These are phyloP conservation scores for Hyaloscypha variabilis DNA, from an alignment of 495 filamentous ascomycete genomes.

Conservation along the genomic window DNA sequence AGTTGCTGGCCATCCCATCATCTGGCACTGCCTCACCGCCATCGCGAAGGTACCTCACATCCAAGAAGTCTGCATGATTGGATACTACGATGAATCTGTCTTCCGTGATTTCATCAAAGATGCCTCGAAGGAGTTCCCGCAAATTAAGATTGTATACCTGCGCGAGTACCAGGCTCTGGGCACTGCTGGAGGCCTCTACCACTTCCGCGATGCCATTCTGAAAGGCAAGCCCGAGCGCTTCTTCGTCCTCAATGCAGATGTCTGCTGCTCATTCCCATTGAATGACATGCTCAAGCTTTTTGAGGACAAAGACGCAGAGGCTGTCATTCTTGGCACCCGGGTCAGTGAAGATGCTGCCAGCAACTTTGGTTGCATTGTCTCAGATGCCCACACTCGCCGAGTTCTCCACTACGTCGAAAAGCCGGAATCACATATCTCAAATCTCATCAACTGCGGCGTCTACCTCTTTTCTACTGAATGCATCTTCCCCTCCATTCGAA, in stretches of 20 bases:
- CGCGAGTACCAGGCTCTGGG: conserved; percentile 97
- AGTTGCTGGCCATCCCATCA: conserved; percentile 96
- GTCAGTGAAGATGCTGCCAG: conserved; percentile 89
- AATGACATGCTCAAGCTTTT: conserved; percentile 93
- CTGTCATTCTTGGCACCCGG: conserved; percentile 92
- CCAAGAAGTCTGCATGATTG: conserved; percentile 94
- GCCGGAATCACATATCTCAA: conserved; percentile 96
- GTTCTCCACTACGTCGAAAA: conserved; percentile 99
- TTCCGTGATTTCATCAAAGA: conserved; percentile 99
- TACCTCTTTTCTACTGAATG: conserved; percentile 95
- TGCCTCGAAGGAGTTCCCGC: conserved; percentile 77
- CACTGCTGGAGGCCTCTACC: conserved; percentile 95
- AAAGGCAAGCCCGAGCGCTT: conserved; percentile 93
- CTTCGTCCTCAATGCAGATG: conserved; percentile 97
- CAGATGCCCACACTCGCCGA: conserved; percentile 90
- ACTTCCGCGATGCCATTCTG: conserved; percentile 98
- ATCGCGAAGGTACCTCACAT: conserved; percentile 90
- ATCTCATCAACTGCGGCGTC: conserved; percentile 99
- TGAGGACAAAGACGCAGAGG: conserved; percentile 94
- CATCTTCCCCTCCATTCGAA: conserved; percentile 95
- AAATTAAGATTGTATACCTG: conserved; percentile 91
- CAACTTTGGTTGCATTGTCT: conserved; percentile 98
- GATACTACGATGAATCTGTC: conserved; percentile 96
- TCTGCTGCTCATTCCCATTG: conserved; percentile 98
- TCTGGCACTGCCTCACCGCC: conserved; percentile 95